A percentile compares a stretch with the other conserved stretches of the same genome.
Conservation (phyloP, 345 rosid species). For the Dipteronia sinensis region DNA sequence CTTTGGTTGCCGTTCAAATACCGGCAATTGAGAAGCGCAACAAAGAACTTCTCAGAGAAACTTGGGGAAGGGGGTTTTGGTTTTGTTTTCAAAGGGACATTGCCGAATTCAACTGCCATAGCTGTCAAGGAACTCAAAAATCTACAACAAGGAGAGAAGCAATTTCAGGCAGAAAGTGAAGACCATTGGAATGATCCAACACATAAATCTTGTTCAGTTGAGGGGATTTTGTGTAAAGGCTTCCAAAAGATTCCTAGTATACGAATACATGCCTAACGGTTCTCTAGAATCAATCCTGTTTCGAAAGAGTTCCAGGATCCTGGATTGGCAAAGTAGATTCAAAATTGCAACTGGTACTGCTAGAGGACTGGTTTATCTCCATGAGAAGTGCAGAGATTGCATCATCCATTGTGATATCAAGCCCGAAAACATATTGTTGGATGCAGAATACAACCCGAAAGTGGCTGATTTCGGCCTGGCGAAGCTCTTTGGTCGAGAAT, state of each 20-base stretch:
- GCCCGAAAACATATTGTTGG: slow-evolving; percentile 20
- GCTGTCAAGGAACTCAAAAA: slow-evolving; percentile 29
- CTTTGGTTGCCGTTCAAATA: slow-evolving; percentile 17
- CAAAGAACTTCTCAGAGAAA: slow-evolving; percentile 22
- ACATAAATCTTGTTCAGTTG: slow-evolving; percentile 24
- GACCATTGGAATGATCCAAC: slow-evolving; percentile 26
- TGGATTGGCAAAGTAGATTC: slow-evolving; percentile 19
- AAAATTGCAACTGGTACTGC: slow-evolving; percentile 25
- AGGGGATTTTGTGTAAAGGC: slow-evolving; percentile 20
- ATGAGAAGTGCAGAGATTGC: slow-evolving; percentile 22
- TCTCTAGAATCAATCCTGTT: slow-evolving; percentile 19
- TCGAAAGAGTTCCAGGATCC: slow-evolving; percentile 1
- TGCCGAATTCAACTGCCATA: slow-evolving; percentile 16
- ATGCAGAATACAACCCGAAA: slow-evolving; percentile 20
- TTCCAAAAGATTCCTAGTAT: slow-evolving; percentile 11
- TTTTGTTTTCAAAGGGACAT: slow-evolving; percentile 26
- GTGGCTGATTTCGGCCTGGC: slow-evolving; percentile 20
- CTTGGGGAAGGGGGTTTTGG: slow-evolving; percentile 35
- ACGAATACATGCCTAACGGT: slow-evolving; percentile 28
- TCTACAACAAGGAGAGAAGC: slow-evolving; percentile 28
- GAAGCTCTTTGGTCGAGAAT: slow-evolving; percentile 14
- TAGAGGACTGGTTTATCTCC: slow-evolving; percentile 23
- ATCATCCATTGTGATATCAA: slow-evolving; percentile 21
- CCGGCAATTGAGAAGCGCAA: slow-evolving; percentile 16
- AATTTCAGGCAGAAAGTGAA: slow-evolving; percentile 22